Evolutionary conservation across 1,284 basidiomycete species (phyloP).

Genomic region (Apiotrichum siamense): DNA sequence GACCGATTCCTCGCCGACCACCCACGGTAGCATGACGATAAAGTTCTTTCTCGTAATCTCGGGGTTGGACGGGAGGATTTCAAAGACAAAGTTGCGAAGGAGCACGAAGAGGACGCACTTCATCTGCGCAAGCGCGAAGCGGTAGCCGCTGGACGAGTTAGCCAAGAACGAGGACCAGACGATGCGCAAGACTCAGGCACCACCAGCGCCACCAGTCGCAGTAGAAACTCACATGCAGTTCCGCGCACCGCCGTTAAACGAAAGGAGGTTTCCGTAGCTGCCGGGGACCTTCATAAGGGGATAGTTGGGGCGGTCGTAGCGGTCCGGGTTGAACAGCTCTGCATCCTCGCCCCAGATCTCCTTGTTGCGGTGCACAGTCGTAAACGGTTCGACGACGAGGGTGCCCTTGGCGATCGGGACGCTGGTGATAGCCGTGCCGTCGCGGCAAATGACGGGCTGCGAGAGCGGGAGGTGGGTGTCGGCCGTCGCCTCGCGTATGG

Average conservation of each 20-base stretch:
- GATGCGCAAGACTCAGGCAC: background rate
- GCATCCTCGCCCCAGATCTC: constrained; percentile 67
- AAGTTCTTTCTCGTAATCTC: constrained; percentile 29
- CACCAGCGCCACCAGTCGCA: too few species aligned
- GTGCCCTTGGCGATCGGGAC: constrained; percentile 36
- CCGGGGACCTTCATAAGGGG: constrained; percentile 51
- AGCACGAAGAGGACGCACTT: constrained; percentile 58
- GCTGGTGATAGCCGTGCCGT: constrained; percentile 44
- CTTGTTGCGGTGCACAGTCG: constrained; percentile 61
- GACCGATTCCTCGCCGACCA: constrained; percentile 35
- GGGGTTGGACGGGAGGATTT: constrained; percentile 47
- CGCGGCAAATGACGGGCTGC: constrained; percentile 41
- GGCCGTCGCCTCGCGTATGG: constrained; percentile 45
- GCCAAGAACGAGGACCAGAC: too few species aligned
- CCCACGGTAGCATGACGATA: constrained; percentile 40
- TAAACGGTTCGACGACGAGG: constrained; percentile 50
- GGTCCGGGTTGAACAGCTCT: constrained; percentile 53
- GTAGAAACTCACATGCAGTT: constrained; percentile 54
- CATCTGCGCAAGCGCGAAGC: constrained; percentile 63
- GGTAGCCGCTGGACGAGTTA: constrained; percentile 55
- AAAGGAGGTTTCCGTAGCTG: constrained; percentile 58
- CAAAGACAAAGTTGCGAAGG: constrained; percentile 56
- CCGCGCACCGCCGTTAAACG: constrained; percentile 61
- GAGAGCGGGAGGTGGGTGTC: constrained; percentile 60
- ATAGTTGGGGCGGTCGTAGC: constrained; percentile 18